Conservation (phyloP, 192 early-diverging fungal species). For the Ambispora gerdemannii region DNA sequence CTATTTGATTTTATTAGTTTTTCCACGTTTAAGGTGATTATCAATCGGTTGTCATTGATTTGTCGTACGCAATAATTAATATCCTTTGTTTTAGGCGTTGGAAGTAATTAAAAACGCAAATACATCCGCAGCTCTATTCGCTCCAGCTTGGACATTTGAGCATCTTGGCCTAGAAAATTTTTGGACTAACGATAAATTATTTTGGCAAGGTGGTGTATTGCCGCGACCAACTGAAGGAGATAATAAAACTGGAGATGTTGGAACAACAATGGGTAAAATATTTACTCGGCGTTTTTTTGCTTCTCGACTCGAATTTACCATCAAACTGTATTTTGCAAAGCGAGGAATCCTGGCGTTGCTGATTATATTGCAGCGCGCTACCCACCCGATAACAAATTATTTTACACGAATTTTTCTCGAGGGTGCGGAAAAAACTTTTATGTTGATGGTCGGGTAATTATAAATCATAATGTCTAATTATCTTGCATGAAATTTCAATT, state of each 20-base stretch:
- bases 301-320: constrained; percentile 19
- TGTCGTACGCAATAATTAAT: not conserved
- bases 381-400: constrained; percentile 39
- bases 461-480: not conserved
- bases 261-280: too few species aligned
- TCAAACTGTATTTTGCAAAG: not conserved
- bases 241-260: not conserved
- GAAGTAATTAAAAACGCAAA: constrained; percentile 41
- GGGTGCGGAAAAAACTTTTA: constrained; percentile 49
- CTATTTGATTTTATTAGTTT: too few species aligned
- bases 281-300: too few species aligned
- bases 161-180: constrained; percentile 46
- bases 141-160: constrained; percentile 65
- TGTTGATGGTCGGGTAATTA: constrained; percentile 44
- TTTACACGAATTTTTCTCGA: constrained; percentile 54
- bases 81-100: constrained; percentile 45
- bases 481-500: not conserved
- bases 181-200: constrained; percentile 44
- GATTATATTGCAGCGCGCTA: constrained; percentile 40
- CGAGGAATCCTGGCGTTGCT: constrained; percentile 40
- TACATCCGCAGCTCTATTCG: constrained; percentile 59
- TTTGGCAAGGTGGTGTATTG: constrained; percentile 49
- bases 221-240: not conserved
- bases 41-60: not conserved
- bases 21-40: constrained; percentile 11